Evolutionary conservation across 1,284 basidiomycete genomes (phyloP).

Genomic region (Bondarzewia mesenterica): DNA sequence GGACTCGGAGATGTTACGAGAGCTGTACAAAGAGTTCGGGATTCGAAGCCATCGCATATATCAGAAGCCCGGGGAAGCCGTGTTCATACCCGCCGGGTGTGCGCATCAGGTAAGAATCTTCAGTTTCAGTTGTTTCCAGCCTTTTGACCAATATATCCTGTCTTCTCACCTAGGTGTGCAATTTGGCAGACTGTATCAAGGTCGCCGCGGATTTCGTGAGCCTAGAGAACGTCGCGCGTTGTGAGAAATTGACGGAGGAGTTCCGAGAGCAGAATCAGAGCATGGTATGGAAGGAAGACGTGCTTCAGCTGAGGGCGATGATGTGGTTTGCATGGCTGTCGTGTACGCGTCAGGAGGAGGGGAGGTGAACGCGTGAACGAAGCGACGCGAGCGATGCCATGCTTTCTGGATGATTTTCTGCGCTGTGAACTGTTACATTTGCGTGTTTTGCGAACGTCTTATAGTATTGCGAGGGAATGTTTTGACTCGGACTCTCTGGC

Average conservation of each 20-base stretch:
- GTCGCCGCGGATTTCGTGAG: slow-evolving; percentile 96
- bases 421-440: no score
- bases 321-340: slow-evolving; percentile 90
- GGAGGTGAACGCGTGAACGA: background rate
- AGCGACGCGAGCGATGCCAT: background rate
- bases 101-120: slow-evolving; percentile 74
- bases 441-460: no score
- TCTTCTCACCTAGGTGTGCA: slow-evolving; percentile 38
- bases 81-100: slow-evolving; percentile 94
- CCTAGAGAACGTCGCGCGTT: slow-evolving; percentile 83
- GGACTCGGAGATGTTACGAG: slow-evolving; percentile 58
- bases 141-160: slow-evolving; percentile 29
- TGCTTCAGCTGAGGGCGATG: slow-evolving; percentile 84
- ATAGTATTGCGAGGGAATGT: no score
- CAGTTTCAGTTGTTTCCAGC: background rate
- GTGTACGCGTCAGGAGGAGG: slow-evolving; percentile 40
- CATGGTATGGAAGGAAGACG: slow-evolving; percentile 90
- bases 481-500: no score
- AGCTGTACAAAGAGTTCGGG: slow-evolving; percentile 60
- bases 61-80: slow-evolving; percentile 87
- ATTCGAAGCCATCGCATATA: slow-evolving; percentile 81
- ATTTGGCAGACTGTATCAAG: slow-evolving; percentile 89
- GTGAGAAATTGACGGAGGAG: slow-evolving; percentile 79
- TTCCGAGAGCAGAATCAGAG: slow-evolving; percentile 84
- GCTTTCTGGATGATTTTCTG: no score